Percentiles rank a stretch among this genome's conserved stretches.
These are phyloP conservation scores for Sordaria brevicollis DNA, from an alignment of 495 filamentous ascomycete species.

Conservation along the genomic window DNA sequence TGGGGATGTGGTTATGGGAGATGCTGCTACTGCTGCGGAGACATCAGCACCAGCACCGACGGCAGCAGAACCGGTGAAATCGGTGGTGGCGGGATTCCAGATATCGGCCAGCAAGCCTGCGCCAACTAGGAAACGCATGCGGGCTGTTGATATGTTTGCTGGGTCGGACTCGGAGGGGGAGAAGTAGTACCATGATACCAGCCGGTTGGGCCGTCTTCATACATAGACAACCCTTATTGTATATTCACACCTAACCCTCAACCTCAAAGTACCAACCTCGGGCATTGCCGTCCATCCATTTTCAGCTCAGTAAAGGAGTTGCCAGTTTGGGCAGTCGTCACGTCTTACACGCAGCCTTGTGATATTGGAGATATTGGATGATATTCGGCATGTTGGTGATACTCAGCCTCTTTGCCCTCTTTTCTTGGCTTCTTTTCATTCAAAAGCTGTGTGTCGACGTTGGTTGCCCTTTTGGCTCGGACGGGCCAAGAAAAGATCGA, in stretches of 20 bases:
- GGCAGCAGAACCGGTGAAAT: constrained; percentile 4
- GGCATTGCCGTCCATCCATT: neutral
- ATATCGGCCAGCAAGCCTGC: constrained; percentile 18
- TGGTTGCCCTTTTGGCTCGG: neutral
- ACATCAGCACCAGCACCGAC: constrained; percentile 10
- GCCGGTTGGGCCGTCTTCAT: neutral
- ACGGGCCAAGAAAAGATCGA: neutral
- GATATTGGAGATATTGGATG: neutral
- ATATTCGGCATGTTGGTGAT: neutral
- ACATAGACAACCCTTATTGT: neutral
- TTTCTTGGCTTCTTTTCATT: neutral
- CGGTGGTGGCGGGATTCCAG: constrained; percentile 15
- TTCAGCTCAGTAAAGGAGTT: neutral
- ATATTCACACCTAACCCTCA: neutral
- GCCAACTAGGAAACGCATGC: constrained; percentile 48
- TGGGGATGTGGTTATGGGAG: constrained; percentile 6
- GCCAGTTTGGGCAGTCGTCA: neutral
- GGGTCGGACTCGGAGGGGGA: constrained; percentile 40
- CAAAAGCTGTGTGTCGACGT: neutral
- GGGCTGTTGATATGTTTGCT: constrained; percentile 92
- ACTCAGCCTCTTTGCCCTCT: neutral
- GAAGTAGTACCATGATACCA: constrained; percentile 7
- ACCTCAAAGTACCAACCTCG: neutral
- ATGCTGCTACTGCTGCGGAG: constrained; percentile 11
- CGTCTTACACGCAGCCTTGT: neutral